Evolutionary conservation across 352 stramenopile species (phyloP).

Genomic region (Globisporangium alternatum): DNA sequence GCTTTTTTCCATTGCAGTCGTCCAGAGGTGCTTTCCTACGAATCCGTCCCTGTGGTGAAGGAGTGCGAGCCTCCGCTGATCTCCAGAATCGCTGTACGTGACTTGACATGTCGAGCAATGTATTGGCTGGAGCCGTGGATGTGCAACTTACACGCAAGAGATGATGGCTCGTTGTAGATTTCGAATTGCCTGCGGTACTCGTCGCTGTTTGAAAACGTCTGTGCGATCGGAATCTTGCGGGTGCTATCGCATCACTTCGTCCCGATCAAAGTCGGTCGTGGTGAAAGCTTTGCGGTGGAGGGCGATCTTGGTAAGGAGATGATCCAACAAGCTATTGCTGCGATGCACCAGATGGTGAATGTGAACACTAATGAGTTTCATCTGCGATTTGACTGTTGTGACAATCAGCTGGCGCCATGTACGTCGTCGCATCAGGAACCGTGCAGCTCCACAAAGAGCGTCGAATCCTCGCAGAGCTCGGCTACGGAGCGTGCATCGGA

Average conservation of each 20-base stretch:
- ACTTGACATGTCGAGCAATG: not conserved
- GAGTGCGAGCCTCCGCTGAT: slow-evolving; percentile 50
- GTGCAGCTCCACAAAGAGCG: slow-evolving; percentile 81
- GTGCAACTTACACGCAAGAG: not conserved
- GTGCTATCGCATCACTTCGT: slow-evolving; percentile 79
- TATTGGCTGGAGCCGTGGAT: not conserved
- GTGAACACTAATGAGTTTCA: not conserved
- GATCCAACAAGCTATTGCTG: not conserved
- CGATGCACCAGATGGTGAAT: not conserved
- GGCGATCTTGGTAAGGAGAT: slow-evolving; percentile 45
- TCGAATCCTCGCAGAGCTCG: slow-evolving; percentile 58
- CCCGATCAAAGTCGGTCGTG: slow-evolving; percentile 40
- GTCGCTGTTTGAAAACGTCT: slow-evolving; percentile 79
- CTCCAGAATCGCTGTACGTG: slow-evolving; percentile 65
- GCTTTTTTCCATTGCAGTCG: slow-evolving; percentile 23
- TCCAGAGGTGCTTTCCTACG: slow-evolving; percentile 54
- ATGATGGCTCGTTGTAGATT: slow-evolving; percentile 35
- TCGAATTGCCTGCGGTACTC: slow-evolving; percentile 78
- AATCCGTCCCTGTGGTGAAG: slow-evolving; percentile 36
- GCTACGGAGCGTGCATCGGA: slow-evolving; percentile 70
- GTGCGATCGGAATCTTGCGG: slow-evolving; percentile 72
- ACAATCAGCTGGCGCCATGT: slow-evolving; percentile 68
- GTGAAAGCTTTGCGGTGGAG: slow-evolving; percentile 66
- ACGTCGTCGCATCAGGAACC: slow-evolving; percentile 60
- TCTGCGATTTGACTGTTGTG: not conserved